These are phyloP conservation scores for Pinus tabuliformis DNA, from an alignment of 75 land plant species.

Conservation along the genomic window DNA sequence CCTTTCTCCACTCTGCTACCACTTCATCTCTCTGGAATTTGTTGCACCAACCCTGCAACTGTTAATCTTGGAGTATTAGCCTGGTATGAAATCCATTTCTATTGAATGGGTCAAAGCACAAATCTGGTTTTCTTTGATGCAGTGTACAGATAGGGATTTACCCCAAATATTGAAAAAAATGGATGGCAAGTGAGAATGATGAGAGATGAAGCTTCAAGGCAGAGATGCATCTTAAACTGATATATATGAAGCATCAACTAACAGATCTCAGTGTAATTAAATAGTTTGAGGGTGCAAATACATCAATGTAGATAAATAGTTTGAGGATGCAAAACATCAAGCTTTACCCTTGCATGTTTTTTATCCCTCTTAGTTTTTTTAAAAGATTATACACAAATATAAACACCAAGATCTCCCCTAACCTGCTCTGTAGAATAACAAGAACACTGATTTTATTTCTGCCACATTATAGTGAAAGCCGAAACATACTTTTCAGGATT, in stretches of 20 bases:
- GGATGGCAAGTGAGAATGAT: background rate
- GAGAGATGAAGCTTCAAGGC: too few species aligned
- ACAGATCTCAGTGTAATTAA: background rate
- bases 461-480: background rate
- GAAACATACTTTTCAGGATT: background rate
- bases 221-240: background rate
- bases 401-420: too few species aligned
- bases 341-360: too few species aligned
- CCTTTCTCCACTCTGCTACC: constrained; percentile 80
- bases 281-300: background rate
- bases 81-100: background rate
- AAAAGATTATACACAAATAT: too few species aligned
- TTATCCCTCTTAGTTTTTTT: too few species aligned
- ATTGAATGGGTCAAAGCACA: background rate
- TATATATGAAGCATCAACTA: background rate
- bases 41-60: constrained; percentile 84
- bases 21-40: constrained; percentile 81
- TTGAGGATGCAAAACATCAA: too few species aligned
- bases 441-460: background rate
- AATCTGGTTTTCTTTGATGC: background rate
- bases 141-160: background rate
- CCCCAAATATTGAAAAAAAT: background rate
- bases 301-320: too few species aligned
- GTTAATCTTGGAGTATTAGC: constrained; percentile 8
- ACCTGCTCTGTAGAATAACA: too few species aligned